These are phyloP conservation scores for Corinectria fuckeliana DNA, from an alignment of 2,329 filamentous ascomycete genomes.

Conservation along the genomic window DNA sequence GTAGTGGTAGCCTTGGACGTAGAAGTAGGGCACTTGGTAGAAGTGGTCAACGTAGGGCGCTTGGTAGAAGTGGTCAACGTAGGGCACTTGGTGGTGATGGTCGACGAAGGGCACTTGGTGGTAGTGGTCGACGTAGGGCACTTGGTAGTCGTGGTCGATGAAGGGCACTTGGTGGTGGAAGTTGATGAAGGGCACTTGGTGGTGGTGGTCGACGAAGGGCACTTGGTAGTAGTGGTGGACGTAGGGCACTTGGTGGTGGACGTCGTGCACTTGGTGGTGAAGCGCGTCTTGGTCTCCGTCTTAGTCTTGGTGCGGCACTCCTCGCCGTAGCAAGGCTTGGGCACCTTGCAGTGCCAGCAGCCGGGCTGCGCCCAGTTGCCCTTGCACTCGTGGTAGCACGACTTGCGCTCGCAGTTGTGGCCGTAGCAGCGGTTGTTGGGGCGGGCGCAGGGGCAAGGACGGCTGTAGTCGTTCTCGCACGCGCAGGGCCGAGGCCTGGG, in stretches of 20 bases:
- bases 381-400: constrained; percentile 35
- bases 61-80: not conserved
- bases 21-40: not conserved
- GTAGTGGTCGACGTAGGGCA: not conserved
- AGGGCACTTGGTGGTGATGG: not conserved
- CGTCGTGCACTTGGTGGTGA: constrained; percentile 15
- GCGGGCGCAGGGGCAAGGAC: not conserved
- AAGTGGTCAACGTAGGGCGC: too few relatives aligned
- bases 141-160: not conserved
- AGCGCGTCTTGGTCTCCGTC: constrained; percentile 22
- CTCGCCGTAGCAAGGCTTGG: constrained; percentile 25
- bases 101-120: not conserved
- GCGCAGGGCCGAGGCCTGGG: not conserved
- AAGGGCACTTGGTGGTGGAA: not conserved
- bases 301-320: constrained; percentile 20
- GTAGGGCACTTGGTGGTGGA: constrained; percentile 8
- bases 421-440: constrained; percentile 22
- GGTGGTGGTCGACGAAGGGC: not conserved
- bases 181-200: not conserved
- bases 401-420: constrained; percentile 33
- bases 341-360: constrained; percentile 41
- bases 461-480: not conserved
- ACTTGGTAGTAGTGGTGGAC: constrained; percentile 1
- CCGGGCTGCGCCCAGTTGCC: constrained; percentile 39
- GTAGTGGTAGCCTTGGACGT: not conserved